Evolutionary conservation across 345 rosid genomes (phyloP).

Genomic region (Populus euphratica): DNA sequence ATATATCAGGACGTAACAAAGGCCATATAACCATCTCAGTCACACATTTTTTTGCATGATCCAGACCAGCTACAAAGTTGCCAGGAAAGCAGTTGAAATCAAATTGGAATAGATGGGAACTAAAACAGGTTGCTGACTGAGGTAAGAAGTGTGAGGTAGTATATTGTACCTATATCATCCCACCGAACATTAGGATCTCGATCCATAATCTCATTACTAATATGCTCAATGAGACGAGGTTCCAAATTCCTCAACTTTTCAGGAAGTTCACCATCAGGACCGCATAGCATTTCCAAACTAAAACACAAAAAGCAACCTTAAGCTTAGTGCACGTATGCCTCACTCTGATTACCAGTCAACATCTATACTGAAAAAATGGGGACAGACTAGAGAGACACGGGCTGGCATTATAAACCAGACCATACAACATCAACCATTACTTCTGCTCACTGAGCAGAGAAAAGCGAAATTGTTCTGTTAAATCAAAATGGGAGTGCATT

Average conservation of each 20-base stretch:
- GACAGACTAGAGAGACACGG: background rate
- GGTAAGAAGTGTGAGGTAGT: conserved; percentile 15
- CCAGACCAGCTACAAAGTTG: conserved; percentile 78
- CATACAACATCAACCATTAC: background rate
- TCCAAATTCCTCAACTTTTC: conserved; percentile 91
- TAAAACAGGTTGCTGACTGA: background rate
- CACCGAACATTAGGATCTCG: conserved; percentile 92
- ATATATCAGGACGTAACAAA: conserved; percentile 87
- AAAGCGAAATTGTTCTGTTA: background rate
- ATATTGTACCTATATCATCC: conserved; percentile 83
- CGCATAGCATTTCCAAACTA: conserved; percentile 91
- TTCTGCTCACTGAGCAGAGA: background rate
- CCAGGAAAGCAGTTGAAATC: conserved; percentile 17
- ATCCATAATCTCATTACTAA: conserved; percentile 98
- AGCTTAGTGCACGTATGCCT: too few relatives aligned
- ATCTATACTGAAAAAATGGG: background rate
- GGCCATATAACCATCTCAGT: conserved; percentile 99
- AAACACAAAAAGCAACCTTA: conserved; percentile 2
- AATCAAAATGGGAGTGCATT: background rate
- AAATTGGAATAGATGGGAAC: conserved; percentile 13
- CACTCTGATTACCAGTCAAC: too few relatives aligned
- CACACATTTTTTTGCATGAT: conserved; percentile 97
- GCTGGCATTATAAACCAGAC: background rate
- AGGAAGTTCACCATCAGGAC: conserved; percentile 98
- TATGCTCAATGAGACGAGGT: conserved; percentile 92